These are phyloP conservation scores for Mycena venus DNA, from an alignment of 768 basidiomycete genomes.

Conservation along the genomic window DNA sequence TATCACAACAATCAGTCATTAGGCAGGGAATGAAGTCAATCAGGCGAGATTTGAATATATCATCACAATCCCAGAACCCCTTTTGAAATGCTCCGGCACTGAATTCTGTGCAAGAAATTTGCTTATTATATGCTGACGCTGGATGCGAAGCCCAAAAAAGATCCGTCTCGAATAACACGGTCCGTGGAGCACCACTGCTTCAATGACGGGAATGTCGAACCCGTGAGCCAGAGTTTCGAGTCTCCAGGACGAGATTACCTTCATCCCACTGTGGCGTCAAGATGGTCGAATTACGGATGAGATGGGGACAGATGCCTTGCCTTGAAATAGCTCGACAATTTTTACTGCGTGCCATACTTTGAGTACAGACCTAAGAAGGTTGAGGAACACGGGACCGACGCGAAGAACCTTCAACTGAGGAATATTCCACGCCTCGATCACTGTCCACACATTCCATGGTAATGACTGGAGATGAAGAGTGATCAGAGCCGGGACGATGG, in stretches of 20 bases:
- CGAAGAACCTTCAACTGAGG: conserved; percentile 1
- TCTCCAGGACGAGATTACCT: background rate
- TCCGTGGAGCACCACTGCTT: background rate
- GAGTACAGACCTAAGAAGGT: background rate
- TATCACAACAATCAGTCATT: no score
- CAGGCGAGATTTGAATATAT: no score
- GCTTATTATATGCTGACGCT: no score
- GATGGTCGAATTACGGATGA: background rate
- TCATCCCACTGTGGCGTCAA: no score
- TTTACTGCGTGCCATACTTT: background rate
- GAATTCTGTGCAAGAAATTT: no score
- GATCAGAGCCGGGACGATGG: background rate
- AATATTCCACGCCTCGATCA: background rate
- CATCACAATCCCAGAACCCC: no score
- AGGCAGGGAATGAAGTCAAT: no score
- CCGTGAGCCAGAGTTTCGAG: background rate
- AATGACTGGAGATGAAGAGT: conserved; percentile 5
- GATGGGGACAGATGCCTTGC: conserved; percentile 1
- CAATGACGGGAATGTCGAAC: background rate
- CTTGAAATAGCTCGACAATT: background rate
- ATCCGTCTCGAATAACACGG: background rate
- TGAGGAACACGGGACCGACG: background rate
- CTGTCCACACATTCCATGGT: background rate
- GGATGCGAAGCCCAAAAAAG: no score
- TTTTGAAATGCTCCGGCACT: no score